Conservation (phyloP, 2,329 filamentous ascomycete species). For the Venturia pyrina region DNA sequence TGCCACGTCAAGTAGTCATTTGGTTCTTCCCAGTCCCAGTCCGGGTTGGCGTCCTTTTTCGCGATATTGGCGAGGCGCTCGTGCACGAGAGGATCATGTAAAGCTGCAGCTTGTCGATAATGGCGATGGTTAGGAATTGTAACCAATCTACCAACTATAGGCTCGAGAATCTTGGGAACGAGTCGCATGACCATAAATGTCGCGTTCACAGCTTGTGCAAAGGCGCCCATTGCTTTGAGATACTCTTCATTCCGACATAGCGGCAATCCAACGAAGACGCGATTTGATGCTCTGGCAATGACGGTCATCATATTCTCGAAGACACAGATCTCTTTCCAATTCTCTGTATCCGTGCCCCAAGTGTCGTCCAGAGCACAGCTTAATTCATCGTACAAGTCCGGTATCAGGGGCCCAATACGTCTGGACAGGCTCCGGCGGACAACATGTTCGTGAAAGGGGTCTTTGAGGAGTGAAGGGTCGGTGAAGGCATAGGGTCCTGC, state of each 20-base stretch:
- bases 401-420: slow-evolving; percentile 28
- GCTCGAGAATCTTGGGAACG: slow-evolving; percentile 8
- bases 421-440: slow-evolving; percentile 31
- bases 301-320: slow-evolving; percentile 13
- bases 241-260: slow-evolving; percentile 12
- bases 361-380: slow-evolving; percentile 22
- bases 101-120: slow-evolving; percentile 21
- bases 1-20: slow-evolving; percentile 34
- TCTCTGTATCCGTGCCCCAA: slow-evolving; percentile 28
- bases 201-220: slow-evolving; percentile 5
- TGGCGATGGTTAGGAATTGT: slow-evolving; percentile 23
- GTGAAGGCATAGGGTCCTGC: slow-evolving; percentile 31
- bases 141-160: slow-evolving; percentile 18
- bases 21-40: slow-evolving; percentile 22
- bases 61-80: slow-evolving; percentile 19
- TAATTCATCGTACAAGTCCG: slow-evolving; percentile 30
- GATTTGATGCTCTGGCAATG: slow-evolving; percentile 12
- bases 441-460: slow-evolving; percentile 32
- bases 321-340: slow-evolving; percentile 13
- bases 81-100: slow-evolving; percentile 26
- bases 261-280: slow-evolving; percentile 12
- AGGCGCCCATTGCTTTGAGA: slow-evolving; percentile 10
- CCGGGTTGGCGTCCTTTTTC: slow-evolving; percentile 12
- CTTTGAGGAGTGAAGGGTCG: slow-evolving; percentile 23
- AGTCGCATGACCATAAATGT: neutral